Evolutionary conservation across 129 eudicot genomes (phyloP).

Genomic region (Oenanthe sinensis): DNA sequence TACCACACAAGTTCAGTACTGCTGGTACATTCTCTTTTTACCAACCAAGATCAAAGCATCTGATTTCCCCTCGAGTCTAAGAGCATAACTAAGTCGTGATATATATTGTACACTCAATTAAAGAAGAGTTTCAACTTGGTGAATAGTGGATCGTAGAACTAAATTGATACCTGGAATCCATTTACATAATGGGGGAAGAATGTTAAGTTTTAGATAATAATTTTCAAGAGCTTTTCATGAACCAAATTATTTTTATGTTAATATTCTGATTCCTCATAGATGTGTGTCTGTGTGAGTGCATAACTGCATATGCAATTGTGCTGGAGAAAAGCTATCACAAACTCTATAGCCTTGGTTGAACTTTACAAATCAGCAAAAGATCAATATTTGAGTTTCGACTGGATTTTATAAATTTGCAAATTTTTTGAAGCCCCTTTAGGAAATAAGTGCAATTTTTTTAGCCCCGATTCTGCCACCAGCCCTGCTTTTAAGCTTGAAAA

Average conservation of each 20-base stretch:
- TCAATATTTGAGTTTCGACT: neutral
- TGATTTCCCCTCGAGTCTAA: neutral
- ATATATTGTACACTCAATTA: neutral
- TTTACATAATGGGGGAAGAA: neutral
- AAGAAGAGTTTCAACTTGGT: neutral
- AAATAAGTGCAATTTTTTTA: too few relatives aligned
- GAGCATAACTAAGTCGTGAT: neutral
- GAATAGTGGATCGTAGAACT: neutral
- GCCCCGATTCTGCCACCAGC: too few relatives aligned
- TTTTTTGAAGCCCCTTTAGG: too few relatives aligned
- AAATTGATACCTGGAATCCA: neutral
- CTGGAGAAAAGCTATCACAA: neutral
- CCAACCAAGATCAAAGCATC: neutral
- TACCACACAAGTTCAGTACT: neutral
- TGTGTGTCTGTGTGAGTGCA: neutral
- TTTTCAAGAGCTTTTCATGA: neutral
- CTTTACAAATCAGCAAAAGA: neutral
- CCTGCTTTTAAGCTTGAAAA: too few relatives aligned
- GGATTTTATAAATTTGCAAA: too few relatives aligned
- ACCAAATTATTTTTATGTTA: neutral
- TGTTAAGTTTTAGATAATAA: neutral
- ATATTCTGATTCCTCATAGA: neutral
- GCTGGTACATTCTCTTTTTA: neutral
- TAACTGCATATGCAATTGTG: neutral
- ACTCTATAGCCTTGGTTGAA: neutral